phyloP scores from a whole-genome alignment of 2,329 filamentous ascomycete species.

The Trichoderma koningiopsis region DNA sequence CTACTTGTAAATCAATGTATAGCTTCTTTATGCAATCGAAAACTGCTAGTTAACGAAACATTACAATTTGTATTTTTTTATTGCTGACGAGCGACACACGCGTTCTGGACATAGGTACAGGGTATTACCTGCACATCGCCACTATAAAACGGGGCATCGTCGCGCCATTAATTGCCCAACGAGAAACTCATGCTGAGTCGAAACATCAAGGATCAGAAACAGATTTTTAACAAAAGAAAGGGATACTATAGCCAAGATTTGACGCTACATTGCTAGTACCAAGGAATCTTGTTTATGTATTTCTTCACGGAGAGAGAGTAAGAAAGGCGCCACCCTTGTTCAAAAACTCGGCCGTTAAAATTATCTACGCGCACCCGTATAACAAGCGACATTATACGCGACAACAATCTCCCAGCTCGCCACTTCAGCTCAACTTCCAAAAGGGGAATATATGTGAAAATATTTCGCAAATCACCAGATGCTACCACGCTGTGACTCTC shows the following conservation, averaged over 20 bases:
- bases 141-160: background rate
- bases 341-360: slow-evolving; percentile 10
- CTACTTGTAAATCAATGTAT: background rate
- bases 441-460: background rate
- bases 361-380: background rate
- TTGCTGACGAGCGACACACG: background rate
- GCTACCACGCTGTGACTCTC: background rate
- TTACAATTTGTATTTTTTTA: no score
- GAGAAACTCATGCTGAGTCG: background rate
- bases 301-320: background rate
- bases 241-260: background rate
- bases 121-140: background rate
- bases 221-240: background rate
- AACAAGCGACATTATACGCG: background rate
- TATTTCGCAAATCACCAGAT: background rate
- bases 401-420: background rate
- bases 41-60: background rate
- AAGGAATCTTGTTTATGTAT: background rate
- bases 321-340: background rate
- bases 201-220: background rate
- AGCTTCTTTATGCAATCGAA: background rate
- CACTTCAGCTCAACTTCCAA: background rate
- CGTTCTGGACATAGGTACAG: background rate
- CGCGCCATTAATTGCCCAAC: background rate
- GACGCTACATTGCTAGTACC: background rate